phyloP scores from a whole-genome alignment of 2,329 filamentous ascomycete genomes.

The Fusarium decemcellulare region DNA sequence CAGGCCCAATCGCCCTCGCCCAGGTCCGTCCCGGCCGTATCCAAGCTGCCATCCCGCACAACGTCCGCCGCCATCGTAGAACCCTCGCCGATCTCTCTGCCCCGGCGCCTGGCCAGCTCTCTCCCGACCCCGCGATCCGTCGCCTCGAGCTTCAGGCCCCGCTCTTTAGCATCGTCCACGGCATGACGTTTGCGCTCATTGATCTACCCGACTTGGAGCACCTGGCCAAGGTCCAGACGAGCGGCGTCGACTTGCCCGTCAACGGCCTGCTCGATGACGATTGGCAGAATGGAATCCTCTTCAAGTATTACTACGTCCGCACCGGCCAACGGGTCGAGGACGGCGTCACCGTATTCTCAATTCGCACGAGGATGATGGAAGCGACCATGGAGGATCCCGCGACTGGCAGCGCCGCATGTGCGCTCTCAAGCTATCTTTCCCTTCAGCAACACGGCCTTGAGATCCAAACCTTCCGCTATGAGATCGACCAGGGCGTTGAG shows the following conservation, averaged over 20 bases:
- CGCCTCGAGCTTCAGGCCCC: slow-evolving; percentile 60
- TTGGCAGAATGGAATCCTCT: slow-evolving; percentile 68
- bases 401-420: slow-evolving; percentile 74
- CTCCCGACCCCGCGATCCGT: slow-evolving; percentile 47
- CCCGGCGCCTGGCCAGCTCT: slow-evolving; percentile 46
- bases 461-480: slow-evolving; percentile 57
- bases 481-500: slow-evolving; percentile 76
- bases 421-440: slow-evolving; percentile 68
- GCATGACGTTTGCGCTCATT: slow-evolving; percentile 81
- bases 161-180: slow-evolving; percentile 76
- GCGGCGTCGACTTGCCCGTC: slow-evolving; percentile 51
- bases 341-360: slow-evolving; percentile 45
- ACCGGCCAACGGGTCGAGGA: slow-evolving; percentile 49
- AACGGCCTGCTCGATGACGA: slow-evolving; percentile 63
- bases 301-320: slow-evolving; percentile 72
- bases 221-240: slow-evolving; percentile 60
- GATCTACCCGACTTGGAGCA: slow-evolving; percentile 72
- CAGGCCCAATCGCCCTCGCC: slow-evolving; percentile 67
- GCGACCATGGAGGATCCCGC: slow-evolving; percentile 69
- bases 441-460: slow-evolving; percentile 54
- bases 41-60: slow-evolving; percentile 75
- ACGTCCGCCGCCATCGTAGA: slow-evolving; percentile 71
- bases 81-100: slow-evolving; percentile 53
- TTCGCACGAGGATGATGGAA: slow-evolving; percentile 75
- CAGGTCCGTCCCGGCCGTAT: slow-evolving; percentile 60